These are phyloP conservation scores for Nitzschia putrida DNA, from an alignment of 108 stramenopile species.

Conservation along the genomic window DNA sequence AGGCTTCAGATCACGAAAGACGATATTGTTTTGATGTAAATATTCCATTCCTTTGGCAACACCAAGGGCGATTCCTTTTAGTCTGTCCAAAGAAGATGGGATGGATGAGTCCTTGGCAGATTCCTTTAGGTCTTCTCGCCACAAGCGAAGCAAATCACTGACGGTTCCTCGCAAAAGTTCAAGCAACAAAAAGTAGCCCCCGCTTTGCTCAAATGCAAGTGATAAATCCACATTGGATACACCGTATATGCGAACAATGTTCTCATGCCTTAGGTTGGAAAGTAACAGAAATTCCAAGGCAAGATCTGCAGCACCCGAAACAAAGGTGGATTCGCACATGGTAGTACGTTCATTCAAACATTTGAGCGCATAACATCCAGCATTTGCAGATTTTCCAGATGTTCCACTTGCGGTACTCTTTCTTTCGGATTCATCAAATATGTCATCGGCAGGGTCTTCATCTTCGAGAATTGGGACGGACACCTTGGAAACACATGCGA, in stretches of 20 bases:
- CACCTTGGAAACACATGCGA: slow-evolving; percentile 31
- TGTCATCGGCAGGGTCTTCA: not conserved
- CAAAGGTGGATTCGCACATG: slow-evolving; percentile 11
- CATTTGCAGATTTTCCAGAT: slow-evolving; percentile 4
- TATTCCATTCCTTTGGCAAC: slow-evolving; percentile 40
- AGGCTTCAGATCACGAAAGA: slow-evolving; percentile 81
- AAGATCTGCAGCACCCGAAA: slow-evolving; percentile 38
- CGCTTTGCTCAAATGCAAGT: slow-evolving; percentile 19
- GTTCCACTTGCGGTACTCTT: slow-evolving; percentile 11
- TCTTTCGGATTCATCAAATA: not conserved
- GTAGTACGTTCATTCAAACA: slow-evolving; percentile 21
- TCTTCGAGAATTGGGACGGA: slow-evolving; percentile 8
- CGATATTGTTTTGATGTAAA: slow-evolving; percentile 47
- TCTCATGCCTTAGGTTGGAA: slow-evolving; percentile 27
- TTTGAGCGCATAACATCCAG: slow-evolving; percentile 19
- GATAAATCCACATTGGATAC: slow-evolving; percentile 17
- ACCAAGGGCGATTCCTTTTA: slow-evolving; percentile 39
- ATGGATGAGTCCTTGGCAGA: not conserved
- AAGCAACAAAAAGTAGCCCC: slow-evolving; percentile 58
- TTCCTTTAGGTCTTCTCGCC: slow-evolving; percentile 24
- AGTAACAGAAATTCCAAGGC: slow-evolving; percentile 30
- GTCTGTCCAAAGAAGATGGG: slow-evolving; percentile 14
- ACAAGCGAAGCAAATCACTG: slow-evolving; percentile 36
- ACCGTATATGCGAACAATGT: slow-evolving; percentile 38
- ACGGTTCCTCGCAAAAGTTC: slow-evolving; percentile 46